Conservation (phyloP, 495 filamentous ascomycete genomes). For the Neurospora sp. region DNA sequence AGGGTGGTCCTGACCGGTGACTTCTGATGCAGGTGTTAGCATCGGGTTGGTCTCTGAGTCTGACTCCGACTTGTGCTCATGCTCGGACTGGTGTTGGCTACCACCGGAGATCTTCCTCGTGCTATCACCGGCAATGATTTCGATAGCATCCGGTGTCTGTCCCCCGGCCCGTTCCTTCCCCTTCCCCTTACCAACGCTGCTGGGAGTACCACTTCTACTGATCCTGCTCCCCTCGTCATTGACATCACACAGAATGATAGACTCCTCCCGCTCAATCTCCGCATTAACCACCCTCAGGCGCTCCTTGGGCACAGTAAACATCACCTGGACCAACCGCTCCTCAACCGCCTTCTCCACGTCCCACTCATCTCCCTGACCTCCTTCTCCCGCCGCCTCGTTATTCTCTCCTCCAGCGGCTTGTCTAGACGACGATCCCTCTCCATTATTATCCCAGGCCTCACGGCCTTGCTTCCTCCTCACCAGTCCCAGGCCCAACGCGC, state of each 20-base stretch:
- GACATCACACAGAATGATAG: neutral
- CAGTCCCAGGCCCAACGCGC: conserved; percentile 1
- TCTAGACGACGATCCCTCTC: neutral
- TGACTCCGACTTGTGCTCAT: neutral
- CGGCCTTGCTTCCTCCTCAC: conserved; percentile 32
- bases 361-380: conserved; percentile 52
- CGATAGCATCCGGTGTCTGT: neutral
- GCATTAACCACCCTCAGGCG: conserved; percentile 79
- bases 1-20: neutral
- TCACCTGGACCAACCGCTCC: conserved; percentile 74
- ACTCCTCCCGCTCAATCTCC: conserved; percentile 37
- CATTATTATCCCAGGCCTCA: conserved; percentile 27
- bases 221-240: neutral
- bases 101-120: neutral
- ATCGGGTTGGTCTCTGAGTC: neutral
- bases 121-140: neutral
- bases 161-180: neutral
- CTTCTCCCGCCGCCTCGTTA: neutral
- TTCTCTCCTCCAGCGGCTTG: neutral
- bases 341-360: conserved; percentile 79
- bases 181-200: neutral
- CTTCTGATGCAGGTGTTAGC: neutral
- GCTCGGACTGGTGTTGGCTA: neutral
- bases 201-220: neutral
- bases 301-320: conserved; percentile 86